These are phyloP conservation scores for Botrytis sinoallii DNA, from an alignment of 2,329 filamentous ascomycete species.

Conservation along the genomic window DNA sequence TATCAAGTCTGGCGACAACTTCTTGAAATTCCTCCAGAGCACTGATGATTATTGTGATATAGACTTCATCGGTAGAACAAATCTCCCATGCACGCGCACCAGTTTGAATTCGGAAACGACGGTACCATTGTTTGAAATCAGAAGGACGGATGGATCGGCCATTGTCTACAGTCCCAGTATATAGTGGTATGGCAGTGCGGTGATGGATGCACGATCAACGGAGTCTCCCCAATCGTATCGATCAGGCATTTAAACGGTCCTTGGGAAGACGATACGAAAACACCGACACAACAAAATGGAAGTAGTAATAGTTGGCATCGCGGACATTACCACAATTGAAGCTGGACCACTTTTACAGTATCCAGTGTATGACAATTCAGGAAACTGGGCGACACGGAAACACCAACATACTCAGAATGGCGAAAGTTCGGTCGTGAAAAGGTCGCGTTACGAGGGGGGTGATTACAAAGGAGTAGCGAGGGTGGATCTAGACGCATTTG, in stretches of 20 bases:
- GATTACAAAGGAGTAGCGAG: constrained; percentile 26
- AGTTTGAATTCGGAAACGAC: background rate
- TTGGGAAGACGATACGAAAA: constrained; percentile 31
- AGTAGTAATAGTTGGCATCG: constrained; percentile 25
- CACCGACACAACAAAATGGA: constrained; percentile 16
- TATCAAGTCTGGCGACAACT: constrained; percentile 7
- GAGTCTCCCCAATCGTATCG: constrained; percentile 32
- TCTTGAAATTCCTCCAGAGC: background rate
- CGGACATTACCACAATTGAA: constrained; percentile 32
- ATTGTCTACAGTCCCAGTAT: constrained; percentile 25
- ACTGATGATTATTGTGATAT: constrained; percentile 1
- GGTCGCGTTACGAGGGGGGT: constrained; percentile 28
- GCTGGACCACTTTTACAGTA: constrained; percentile 23
- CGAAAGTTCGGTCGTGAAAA: constrained; percentile 26
- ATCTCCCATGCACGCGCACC: background rate
- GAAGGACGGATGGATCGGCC: constrained; percentile 39
- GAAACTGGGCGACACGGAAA: constrained; percentile 18
- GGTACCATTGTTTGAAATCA: background rate
- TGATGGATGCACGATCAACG: constrained; percentile 36
- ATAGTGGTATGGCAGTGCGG: constrained; percentile 30
- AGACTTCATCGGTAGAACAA: constrained; percentile 1
- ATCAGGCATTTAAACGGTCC: constrained; percentile 34
- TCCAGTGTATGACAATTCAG: constrained; percentile 19
- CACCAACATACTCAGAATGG: constrained; percentile 25
- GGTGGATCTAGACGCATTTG: constrained; percentile 24